These are phyloP conservation scores for Penicillium arizonense DNA, from an alignment of 495 filamentous ascomycete species.

Conservation along the genomic window DNA sequence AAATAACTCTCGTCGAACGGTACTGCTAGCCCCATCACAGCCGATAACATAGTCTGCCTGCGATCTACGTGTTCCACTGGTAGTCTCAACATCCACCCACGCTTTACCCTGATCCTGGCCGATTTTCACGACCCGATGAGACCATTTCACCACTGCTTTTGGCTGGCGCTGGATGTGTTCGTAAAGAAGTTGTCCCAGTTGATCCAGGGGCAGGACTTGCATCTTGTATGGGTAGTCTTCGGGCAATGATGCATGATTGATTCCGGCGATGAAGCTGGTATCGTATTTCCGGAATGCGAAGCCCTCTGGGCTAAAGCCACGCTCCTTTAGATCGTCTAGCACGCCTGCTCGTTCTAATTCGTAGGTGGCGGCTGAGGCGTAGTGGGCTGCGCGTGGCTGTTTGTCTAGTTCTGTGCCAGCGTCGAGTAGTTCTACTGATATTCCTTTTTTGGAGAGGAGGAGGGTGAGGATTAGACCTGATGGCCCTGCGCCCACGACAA, in stretches of 20 bases:
- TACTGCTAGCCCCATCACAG: constrained; percentile 58
- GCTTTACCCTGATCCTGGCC: constrained; percentile 49
- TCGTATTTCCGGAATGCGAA: constrained; percentile 53
- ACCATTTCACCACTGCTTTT: constrained; percentile 42
- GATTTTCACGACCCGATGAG: constrained; percentile 47
- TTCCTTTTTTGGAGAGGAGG: constrained; percentile 52
- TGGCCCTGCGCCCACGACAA: constrained; percentile 57
- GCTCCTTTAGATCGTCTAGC: constrained; percentile 47
- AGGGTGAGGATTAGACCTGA: constrained; percentile 56
- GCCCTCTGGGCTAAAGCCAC: constrained; percentile 48
- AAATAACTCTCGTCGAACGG: constrained; percentile 53
- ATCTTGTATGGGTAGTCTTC: constrained; percentile 41
- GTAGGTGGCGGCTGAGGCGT: constrained; percentile 48
- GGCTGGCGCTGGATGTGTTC: constrained; percentile 44
- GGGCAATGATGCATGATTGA: constrained; percentile 28
- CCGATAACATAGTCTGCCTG: constrained; percentile 57
- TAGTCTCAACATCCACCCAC: constrained; percentile 50
- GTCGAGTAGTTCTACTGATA: constrained; percentile 53
- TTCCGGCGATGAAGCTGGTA: constrained; percentile 33
- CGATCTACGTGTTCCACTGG: constrained; percentile 35
- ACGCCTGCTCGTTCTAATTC: constrained; percentile 56
- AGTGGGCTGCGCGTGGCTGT: constrained; percentile 56
- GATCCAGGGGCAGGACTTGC: constrained; percentile 47
- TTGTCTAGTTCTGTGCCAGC: constrained; percentile 46
- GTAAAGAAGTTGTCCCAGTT: constrained; percentile 45